phyloP scores from a whole-genome alignment of 2,329 filamentous ascomycete genomes.

The Trichoderma sp. region DNA sequence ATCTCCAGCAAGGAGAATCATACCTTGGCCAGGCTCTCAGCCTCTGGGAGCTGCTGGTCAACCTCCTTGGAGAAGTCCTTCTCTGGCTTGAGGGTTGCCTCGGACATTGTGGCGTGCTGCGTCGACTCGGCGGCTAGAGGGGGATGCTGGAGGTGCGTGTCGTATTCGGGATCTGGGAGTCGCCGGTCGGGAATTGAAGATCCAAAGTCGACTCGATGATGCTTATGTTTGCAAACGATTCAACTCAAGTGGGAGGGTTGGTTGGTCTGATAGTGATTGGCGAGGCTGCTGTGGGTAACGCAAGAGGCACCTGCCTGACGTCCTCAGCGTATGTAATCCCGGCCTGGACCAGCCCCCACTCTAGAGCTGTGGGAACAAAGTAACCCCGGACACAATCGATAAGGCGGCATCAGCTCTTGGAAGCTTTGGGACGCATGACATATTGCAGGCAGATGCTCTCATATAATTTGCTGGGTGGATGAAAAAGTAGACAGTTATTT shows the following conservation, averaged over 20 bases:
- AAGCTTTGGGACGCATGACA: not conserved
- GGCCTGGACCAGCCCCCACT: not conserved
- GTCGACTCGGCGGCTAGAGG: not conserved
- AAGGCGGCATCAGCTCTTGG: not conserved
- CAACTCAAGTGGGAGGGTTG: not conserved
- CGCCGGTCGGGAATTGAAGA: not conserved
- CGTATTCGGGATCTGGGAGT: not conserved
- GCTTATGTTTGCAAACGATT: constrained; percentile 18
- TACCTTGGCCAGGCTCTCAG: constrained; percentile 85
- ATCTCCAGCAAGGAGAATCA: constrained; percentile 31
- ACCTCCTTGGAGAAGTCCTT: constrained; percentile 99
- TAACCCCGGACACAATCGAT: constrained; percentile 18
- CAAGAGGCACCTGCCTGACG: constrained; percentile 39
- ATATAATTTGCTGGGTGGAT: not conserved
- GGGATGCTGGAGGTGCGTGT: not conserved
- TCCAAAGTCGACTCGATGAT: not conserved
- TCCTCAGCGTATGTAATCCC: constrained; percentile 20
- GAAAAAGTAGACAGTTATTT: no score
- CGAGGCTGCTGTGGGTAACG: constrained; percentile 32
- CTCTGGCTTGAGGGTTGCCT: constrained; percentile 83
- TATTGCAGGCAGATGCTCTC: not conserved
- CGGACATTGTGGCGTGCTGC: constrained; percentile 61
- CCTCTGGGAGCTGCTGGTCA: constrained; percentile 86
- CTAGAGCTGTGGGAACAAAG: constrained; percentile 14
- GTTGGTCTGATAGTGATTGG: constrained; percentile 18